Evolutionary conservation across 345 rosid species (phyloP).

Genomic region (Combretum micranthum): DNA sequence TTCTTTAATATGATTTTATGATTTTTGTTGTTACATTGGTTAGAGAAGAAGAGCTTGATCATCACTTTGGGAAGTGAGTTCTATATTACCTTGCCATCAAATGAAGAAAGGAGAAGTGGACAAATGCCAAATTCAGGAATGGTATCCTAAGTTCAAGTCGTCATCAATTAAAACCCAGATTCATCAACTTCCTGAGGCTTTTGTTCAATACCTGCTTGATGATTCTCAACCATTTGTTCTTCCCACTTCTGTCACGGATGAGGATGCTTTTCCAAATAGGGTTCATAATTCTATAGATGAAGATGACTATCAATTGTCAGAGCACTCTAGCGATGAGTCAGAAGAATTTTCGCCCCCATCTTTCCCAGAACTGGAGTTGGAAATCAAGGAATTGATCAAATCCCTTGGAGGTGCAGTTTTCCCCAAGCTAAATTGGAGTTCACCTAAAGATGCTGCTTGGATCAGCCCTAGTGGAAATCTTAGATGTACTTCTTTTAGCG

Average conservation of each 20-base stretch:
- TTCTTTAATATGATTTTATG: too few species aligned
- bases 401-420: slow-evolving; percentile 59
- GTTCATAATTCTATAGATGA: slow-evolving; percentile 56
- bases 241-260: slow-evolving; percentile 48
- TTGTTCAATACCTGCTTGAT: slow-evolving; percentile 62
- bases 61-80: too few species aligned
- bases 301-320: slow-evolving; percentile 53
- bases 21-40: too few species aligned
- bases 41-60: too few species aligned
- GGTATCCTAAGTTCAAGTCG: slow-evolving; percentile 76
- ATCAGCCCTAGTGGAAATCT: slow-evolving; percentile 64
- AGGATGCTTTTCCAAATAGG: slow-evolving; percentile 76
- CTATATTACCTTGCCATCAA: background rate
- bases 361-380: slow-evolving; percentile 62
- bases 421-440: slow-evolving; percentile 88
- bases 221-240: slow-evolving; percentile 72
- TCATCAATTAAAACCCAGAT: slow-evolving; percentile 58
- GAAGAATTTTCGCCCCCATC: slow-evolving; percentile 31
- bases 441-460: slow-evolving; percentile 92
- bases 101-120: slow-evolving; percentile 75
- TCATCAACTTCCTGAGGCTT: slow-evolving; percentile 68
- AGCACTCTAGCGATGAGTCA: slow-evolving; percentile 61
- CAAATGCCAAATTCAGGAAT: slow-evolving; percentile 77
- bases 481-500: slow-evolving; percentile 50
- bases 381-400: slow-evolving; percentile 57